Conservation (phyloP, 2,329 filamentous ascomycete species). For the Trichothecium roseum region DNA sequence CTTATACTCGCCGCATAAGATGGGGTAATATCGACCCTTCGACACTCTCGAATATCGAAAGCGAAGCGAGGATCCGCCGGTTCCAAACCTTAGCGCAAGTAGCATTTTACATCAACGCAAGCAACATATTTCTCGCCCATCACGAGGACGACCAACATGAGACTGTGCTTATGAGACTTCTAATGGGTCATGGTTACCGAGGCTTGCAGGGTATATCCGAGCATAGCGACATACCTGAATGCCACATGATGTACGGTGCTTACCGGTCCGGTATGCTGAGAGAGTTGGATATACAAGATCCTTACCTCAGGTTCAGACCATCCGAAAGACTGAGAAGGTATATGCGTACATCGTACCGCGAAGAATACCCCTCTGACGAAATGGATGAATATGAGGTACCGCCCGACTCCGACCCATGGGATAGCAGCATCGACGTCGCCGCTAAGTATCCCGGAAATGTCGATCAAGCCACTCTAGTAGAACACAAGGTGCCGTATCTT, state of each 20-base stretch:
- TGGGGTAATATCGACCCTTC: constrained; percentile 35
- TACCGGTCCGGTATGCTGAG: constrained; percentile 52
- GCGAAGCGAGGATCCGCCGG: constrained; percentile 59
- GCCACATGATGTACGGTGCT: constrained; percentile 61
- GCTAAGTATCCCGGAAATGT: constrained; percentile 5
- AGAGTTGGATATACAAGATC: constrained; percentile 25
- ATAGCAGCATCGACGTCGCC: not conserved
- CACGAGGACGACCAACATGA: constrained; percentile 89
- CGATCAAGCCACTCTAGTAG: no score
- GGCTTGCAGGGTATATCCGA: constrained; percentile 62
- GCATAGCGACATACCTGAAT: constrained; percentile 70
- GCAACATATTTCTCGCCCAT: constrained; percentile 67
- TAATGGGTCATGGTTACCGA: constrained; percentile 54
- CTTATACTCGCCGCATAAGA: constrained; percentile 16
- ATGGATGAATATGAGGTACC: no score
- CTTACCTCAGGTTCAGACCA: constrained; percentile 28
- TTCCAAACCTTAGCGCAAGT: constrained; percentile 59
- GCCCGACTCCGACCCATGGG: no score
- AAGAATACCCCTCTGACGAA: constrained; percentile 7
- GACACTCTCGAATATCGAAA: constrained; percentile 59
- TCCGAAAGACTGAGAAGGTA: constrained; percentile 15
- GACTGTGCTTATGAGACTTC: constrained; percentile 72
- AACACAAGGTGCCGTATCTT: constrained; percentile 17
- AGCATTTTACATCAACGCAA: constrained; percentile 41
- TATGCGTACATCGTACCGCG: constrained; percentile 10